Base-by-base conservation (phyloP, 495 filamentous ascomycete species). In the Diplogelasinospora grovesii region DNA sequence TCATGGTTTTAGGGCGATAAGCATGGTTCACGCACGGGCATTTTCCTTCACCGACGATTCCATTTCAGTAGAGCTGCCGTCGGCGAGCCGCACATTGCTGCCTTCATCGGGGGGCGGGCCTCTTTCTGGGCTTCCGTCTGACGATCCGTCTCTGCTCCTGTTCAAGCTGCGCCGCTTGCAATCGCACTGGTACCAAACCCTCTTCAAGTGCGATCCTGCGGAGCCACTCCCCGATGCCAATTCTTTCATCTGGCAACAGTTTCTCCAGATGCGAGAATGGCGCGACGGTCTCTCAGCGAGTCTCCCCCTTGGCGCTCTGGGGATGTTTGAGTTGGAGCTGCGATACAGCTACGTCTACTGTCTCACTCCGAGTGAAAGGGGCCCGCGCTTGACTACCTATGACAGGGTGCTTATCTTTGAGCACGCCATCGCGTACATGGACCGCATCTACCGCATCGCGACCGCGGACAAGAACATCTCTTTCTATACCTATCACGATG, bases 41-140 rank as follows among this genome's bases (percentile, higher is more conserved):
- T 94, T 94, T 57, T 93, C 90, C 4, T 92, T 97, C 56, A 87
- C 85, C 1, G 90, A 97, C 56, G 85, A 85, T 26, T 83, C 87
- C n/a, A 73, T 81, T 2, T 79, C 81, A 46, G 86, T 93, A 25
- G 71, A 64, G 8, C 65, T 84, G 46, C 63, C 71, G 7, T 53
- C 61, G 45, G 57, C 48, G 15, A 56, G 39, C 26, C 60, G 51
- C 3, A 56, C 56, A 28, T 53, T 43, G 52, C 67, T 39, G 31
- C 64, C 51, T 61, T 57, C 46, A 23, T 56, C 53, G 1, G 52
- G 54, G 21, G 50, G 45, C 3, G 68, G 57, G 2, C 54, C 66
- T 61, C 50, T 77, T 61, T 59, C 67, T 51, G 49, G 71, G 56
- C 54, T 66, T 40, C 48, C 59, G 65, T 54, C 59, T 8, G 45